Conservation (phyloP, 2,329 filamentous ascomycete genomes). For the Rugonectria rugulosa region DNA sequence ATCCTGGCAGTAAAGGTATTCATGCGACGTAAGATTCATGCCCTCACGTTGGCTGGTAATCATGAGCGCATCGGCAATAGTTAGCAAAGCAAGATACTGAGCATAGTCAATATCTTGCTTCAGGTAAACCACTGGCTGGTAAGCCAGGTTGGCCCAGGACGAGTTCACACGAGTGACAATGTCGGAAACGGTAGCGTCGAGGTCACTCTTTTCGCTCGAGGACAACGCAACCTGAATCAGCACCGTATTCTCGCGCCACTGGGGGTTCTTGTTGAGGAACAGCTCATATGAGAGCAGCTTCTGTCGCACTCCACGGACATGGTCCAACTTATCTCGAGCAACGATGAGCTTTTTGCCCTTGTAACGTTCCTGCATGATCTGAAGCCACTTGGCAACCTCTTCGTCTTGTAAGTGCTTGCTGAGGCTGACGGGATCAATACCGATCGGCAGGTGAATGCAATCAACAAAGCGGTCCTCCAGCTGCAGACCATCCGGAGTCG, state of each 20-base stretch:
- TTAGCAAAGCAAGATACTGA: slow-evolving; percentile 91
- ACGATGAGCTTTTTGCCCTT: slow-evolving; percentile 90
- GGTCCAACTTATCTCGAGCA: slow-evolving; percentile 91
- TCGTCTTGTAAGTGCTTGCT: slow-evolving; percentile 73
- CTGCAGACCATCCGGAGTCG: slow-evolving; percentile 85
- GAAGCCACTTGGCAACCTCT: slow-evolving; percentile 80
- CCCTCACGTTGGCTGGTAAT: slow-evolving; percentile 95
- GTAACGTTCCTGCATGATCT: slow-evolving; percentile 83
- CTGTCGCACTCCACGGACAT: slow-evolving; percentile 89
- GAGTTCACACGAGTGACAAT: slow-evolving; percentile 96
- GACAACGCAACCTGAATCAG: slow-evolving; percentile 94
- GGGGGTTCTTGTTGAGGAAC: slow-evolving; percentile 91
- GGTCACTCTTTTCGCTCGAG: slow-evolving; percentile 84
- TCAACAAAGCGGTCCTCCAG: slow-evolving; percentile 94
- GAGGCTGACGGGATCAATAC: slow-evolving; percentile 84
- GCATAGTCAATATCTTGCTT: slow-evolving; percentile 94
- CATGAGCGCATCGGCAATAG: slow-evolving; percentile 89
- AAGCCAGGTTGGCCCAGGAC: slow-evolving; percentile 86
- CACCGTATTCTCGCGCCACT: slow-evolving; percentile 88
- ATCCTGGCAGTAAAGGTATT: slow-evolving; percentile 93
- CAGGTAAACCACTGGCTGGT: slow-evolving; percentile 91
- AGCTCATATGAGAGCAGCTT: slow-evolving; percentile 92
- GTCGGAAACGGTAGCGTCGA: slow-evolving; percentile 88
- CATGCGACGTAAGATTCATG: slow-evolving; percentile 96
- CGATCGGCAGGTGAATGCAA: slow-evolving; percentile 84